phyloP scores from a whole-genome alignment of 306 rosid species.

The Arachis stenosperma region DNA sequence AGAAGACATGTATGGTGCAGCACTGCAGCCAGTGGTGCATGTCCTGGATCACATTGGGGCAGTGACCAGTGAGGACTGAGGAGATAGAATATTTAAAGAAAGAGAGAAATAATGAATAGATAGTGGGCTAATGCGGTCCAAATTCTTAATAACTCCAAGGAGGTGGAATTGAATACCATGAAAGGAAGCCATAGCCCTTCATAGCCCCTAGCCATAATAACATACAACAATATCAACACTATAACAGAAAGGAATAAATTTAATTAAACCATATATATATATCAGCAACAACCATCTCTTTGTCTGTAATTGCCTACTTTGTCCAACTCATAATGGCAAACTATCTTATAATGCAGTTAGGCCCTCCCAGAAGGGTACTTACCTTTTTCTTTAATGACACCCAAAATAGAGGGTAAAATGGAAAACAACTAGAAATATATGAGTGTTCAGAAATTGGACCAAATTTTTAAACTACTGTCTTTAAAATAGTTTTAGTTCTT shows the following conservation, averaged over 20 bases:
- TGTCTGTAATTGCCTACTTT: not conserved
- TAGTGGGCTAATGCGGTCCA: constrained; percentile 19
- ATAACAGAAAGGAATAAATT: too few species aligned
- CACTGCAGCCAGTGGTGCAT: not conserved
- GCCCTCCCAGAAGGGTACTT: not conserved
- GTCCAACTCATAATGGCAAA: not conserved
- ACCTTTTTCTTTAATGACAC: not conserved
- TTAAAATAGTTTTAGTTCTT: too few species aligned
- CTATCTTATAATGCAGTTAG: not conserved
- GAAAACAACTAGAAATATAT: too few species aligned
- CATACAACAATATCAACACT: too few species aligned
- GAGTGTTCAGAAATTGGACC: not conserved
- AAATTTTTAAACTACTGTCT: too few species aligned
- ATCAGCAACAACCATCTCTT: too few species aligned
- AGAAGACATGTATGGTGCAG: not conserved
- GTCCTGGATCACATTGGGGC: not conserved
- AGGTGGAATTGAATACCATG: constrained; percentile 5
- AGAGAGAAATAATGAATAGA: not conserved
- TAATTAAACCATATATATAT: too few species aligned
- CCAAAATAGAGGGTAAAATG: too few species aligned
- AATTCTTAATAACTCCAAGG: constrained; percentile 4
- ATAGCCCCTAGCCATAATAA: not conserved
- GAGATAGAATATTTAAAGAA: not conserved
- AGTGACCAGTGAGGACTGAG: not conserved
- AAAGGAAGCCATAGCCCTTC: not conserved